phyloP scores from a whole-genome alignment of 805 yeast species.

The Scheffersomyces stipitis region DNA sequence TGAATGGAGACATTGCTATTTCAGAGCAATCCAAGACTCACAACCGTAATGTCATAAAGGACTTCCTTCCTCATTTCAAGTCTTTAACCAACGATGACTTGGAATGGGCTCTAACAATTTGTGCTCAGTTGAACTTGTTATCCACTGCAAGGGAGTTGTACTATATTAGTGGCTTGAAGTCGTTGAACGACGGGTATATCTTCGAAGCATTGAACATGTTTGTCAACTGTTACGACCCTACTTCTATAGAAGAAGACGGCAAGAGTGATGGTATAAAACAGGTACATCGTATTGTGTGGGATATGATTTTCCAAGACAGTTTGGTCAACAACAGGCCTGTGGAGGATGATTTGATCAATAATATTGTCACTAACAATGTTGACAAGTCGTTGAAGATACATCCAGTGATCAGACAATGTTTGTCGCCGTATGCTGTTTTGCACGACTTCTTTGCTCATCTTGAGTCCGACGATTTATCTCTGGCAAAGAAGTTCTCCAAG shows the following conservation, averaged over 20 bases:
- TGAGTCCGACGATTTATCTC: constrained; percentile 14
- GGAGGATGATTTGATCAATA: constrained; percentile 56
- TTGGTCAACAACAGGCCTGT: constrained; percentile 52
- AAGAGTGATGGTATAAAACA: constrained; percentile 37
- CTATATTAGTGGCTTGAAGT: constrained; percentile 46
- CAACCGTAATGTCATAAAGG: constrained; percentile 44
- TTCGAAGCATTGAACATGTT: constrained; percentile 66
- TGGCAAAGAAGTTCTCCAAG: constrained; percentile 38
- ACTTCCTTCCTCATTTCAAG: constrained; percentile 58
- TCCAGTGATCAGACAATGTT: constrained; percentile 62
- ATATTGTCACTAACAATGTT: constrained; percentile 40
- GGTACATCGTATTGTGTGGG: constrained; percentile 56
- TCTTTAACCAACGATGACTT: constrained; percentile 71
- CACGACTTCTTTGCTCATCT: constrained; percentile 40
- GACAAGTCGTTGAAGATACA: constrained; percentile 39
- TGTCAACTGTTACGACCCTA: constrained; percentile 58
- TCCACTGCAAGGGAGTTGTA: constrained; percentile 57
- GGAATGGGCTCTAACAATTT: constrained; percentile 74
- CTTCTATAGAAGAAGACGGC: constrained; percentile 13
- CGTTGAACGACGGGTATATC: constrained; percentile 53
- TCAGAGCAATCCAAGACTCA: constrained; percentile 39
- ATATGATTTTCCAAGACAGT: constrained; percentile 58
- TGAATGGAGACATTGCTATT: constrained; percentile 40
- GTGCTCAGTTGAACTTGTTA: constrained; percentile 65
- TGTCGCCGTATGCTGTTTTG: constrained; percentile 71